phyloP scores from a whole-genome alignment of 148 eudicot genomes.

The Vaccinium darrowii region DNA sequence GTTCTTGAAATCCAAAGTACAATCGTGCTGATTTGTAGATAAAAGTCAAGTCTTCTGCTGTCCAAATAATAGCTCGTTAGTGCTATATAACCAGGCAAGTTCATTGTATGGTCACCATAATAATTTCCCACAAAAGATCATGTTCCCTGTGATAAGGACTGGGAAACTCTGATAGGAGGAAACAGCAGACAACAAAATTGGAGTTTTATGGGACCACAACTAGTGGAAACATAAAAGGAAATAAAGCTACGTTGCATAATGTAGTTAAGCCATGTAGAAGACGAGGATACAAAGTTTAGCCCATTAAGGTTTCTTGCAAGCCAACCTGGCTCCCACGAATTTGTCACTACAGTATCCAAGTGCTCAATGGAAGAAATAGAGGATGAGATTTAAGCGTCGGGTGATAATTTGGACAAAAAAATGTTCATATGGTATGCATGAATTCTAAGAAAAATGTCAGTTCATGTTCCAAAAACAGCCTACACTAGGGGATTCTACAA shows the following conservation, averaged over 20 bases:
- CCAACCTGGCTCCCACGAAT: constrained; percentile 16
- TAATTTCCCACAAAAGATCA: not conserved
- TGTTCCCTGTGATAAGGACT: constrained; percentile 18
- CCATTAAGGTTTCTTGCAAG: constrained; percentile 7
- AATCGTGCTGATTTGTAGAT: not conserved
- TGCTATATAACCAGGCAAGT: not conserved
- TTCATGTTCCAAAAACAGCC: not conserved
- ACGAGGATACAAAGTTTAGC: not conserved
- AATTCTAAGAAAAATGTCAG: not conserved
- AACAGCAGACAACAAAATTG: constrained; percentile 11
- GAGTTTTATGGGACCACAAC: not conserved
- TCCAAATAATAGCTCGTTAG: not conserved
- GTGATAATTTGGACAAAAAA: not conserved
- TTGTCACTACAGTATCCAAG: not conserved
- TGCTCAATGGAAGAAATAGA: not conserved
- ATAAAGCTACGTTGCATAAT: not conserved
- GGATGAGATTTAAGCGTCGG: not conserved
- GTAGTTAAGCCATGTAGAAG: not conserved
- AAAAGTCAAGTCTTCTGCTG: constrained; percentile 3
- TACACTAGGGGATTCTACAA: not conserved
- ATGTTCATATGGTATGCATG: not conserved
- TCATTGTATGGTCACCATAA: not conserved
- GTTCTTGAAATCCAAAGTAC: not conserved
- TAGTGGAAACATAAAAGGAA: constrained; percentile 9
- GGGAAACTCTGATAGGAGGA: not conserved